Evolutionary conservation across 345 rosid species (phyloP).

Genomic region (Microcos paniculata): DNA sequence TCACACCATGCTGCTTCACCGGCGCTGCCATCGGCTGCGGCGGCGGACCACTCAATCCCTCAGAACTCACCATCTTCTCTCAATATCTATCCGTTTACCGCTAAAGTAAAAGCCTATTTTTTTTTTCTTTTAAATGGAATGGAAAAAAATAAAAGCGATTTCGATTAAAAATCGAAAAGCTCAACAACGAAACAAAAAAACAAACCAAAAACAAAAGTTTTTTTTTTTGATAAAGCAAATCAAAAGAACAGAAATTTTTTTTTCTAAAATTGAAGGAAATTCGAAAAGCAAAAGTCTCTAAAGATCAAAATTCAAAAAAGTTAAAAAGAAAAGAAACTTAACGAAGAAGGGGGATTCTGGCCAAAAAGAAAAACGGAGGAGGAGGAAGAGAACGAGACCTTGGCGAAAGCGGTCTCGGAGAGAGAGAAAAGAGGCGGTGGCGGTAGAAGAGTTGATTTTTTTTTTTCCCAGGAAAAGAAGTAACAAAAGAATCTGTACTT

Average conservation of each 20-base stretch:
- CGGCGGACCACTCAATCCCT: conserved; percentile 33
- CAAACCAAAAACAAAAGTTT: not conserved
- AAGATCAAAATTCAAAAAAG: not conserved
- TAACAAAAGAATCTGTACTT: no score
- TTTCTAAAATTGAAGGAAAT: no score
- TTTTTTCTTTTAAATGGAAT: not conserved
- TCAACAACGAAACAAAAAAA: not conserved
- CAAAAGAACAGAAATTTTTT: not conserved
- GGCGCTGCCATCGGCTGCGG: not conserved
- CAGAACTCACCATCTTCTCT: conserved; percentile 40
- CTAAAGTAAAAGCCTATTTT: conserved; percentile 9
- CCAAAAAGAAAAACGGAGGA: no score
- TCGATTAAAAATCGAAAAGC: not conserved
- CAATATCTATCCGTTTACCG: not conserved
- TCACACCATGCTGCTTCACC: conserved; percentile 45
- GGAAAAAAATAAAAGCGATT: not conserved
- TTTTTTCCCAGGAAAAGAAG: no score
- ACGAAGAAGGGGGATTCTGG: not conserved
- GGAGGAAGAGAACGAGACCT: not conserved
- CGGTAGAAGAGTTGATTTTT: not conserved
- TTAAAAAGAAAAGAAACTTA: not conserved
- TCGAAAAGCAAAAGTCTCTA: not conserved
- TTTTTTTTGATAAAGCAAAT: not conserved
- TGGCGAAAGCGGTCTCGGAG: not conserved
- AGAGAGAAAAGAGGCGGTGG: not conserved